Percentiles rank a stretch among this genome's conserved stretches.
Conservation (phyloP, 1,284 basidiomycete species). For the Cutaneotrichosporon cavernicola region DNA sequence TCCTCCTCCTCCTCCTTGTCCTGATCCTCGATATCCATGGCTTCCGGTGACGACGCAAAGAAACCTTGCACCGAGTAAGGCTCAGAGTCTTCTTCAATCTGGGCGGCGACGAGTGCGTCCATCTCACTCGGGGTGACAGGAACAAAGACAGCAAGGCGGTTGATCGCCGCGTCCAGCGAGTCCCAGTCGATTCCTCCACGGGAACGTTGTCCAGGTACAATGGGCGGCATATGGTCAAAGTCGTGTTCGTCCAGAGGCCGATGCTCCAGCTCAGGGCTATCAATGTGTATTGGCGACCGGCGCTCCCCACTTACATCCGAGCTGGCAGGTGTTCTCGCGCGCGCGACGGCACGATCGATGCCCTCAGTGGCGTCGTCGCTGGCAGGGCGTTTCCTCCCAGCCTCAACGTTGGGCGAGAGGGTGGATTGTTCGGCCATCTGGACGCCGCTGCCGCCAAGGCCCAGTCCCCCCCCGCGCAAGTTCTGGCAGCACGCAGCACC, state of each 20-base stretch:
- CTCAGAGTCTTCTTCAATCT: not conserved
- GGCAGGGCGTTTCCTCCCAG: not conserved
- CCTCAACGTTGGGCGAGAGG: not conserved
- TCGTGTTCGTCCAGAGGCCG: slow-evolving; percentile 3
- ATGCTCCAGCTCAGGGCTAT: not conserved
- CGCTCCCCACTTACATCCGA: not conserved
- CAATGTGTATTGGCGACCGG: not conserved
- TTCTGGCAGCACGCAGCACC: slow-evolving; percentile 2
- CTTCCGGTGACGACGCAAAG: not conserved
- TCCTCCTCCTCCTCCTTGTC: slow-evolving; percentile 1
- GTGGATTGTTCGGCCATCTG: not conserved
- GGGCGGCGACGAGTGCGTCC: slow-evolving; percentile 9
- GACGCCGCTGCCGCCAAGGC: not conserved
- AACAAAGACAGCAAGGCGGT: slow-evolving; percentile 6
- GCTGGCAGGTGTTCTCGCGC: not conserved
- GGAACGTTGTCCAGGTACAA: not conserved
- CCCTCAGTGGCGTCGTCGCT: slow-evolving; percentile 2
- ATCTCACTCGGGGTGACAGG: slow-evolving; percentile 8
- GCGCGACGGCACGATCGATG: slow-evolving; percentile 3
- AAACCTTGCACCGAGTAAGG: not conserved
- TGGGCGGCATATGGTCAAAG: not conserved
- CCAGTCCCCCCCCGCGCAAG: not conserved
- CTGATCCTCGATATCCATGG: not conserved
- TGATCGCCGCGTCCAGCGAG: not conserved
- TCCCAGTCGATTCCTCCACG: slow-evolving; percentile 3